Base-by-base conservation (phyloP, 2,329 filamentous ascomycete genomes). In the Pleoardoris graminearum region DNA sequence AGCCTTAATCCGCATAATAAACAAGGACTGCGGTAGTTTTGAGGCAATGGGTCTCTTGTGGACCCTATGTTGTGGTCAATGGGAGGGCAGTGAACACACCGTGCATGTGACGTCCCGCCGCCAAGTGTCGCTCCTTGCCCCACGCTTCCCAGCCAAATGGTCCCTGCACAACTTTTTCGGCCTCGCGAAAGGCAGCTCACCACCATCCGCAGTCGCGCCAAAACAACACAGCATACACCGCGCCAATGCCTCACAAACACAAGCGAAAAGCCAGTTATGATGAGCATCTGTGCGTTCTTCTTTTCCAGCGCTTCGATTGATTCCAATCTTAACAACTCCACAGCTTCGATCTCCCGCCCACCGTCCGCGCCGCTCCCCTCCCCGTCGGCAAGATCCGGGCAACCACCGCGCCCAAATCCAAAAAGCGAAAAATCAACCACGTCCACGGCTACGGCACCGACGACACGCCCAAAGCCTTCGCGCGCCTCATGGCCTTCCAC, bases 401-500 rank as follows among this genome's bases (percentile, higher is more conserved):
- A 51, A 66, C 69, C 58, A 61, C 66, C 46, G 62, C 58, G 23
- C 50, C 65, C 14, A 67, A 65, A 53, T 70, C 55, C 47, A 72
- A 68, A 48, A 74, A 74, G 58, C 63, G 66, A 54, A 75, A 72
- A 56, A 52, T 71, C 62, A 36, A 71, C 60, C 65, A 83, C 76
- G 47, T 69, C 33, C 65, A 79, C 73, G 69, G 77, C 76, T 75
- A 86, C 80, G 75, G 78, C 30, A 73, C 82, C 33, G 86, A 96
- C 70, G 94, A 97, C 75, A 92, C 89, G 1, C 94, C 94, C 0
- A 88, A 90, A 61, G 90, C 89, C 1, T 99, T 99, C 74, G 84
- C 85, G 56, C 86, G 91, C 11, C 77, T 97, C 57, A 94, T 97
- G 89, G 85, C 89, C 29, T 83, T 86, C 60, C 83, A 87, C 35